Evolutionary conservation across 2,329 filamentous ascomycete genomes (phyloP), one percentile per base, ranked within the genome.

Genomic region (Cercospora sp.): DNA sequence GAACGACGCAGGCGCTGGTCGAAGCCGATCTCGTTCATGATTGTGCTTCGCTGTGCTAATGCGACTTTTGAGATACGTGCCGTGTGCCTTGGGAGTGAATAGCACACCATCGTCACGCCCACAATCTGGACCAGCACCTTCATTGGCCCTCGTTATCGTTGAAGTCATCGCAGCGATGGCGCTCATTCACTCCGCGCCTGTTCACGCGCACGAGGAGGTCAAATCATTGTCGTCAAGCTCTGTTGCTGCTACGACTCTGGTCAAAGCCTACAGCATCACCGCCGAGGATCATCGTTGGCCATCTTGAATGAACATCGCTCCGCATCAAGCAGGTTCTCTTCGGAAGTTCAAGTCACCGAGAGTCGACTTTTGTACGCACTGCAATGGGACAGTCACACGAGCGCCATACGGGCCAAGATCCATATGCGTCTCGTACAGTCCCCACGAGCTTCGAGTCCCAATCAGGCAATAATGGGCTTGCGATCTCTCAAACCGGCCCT

Each of bases 401-500:
- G 48, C 48, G 20, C 31, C n/a, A n/a, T 30, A 30, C n/a, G 63
- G 30, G 31, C 61, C 23, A 33, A 57, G n/a, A 31, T 60, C 63
- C 63, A 65, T 60, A 65, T 65, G 33, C 63, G 51, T 65, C 63
- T 59, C 28, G n/a, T 36, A 59, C 3, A 53, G 30, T 13, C 1
- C 28, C 8, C 48, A 28, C 9, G 20, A 28, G 13, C 23, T 26
- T 28, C 23, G 12, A 53, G 12, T 53, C 23, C 13, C 48, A n/a
- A 16, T 28, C 33, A 18, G 20, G 60, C 8, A 30, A 30, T 16
- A 23, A 42, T 48, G 48, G 31, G 51, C 58, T 31, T 58, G 59
- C 59, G 59, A 62, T 66, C 10, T 45, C 59, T 61, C 51, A 20
- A 63, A 66, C 31, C 60, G 60, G 60, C 36, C 55, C 30, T 10